Base-by-base conservation (phyloP, 2,329 filamentous ascomycete genomes). In the Thielaviopsis ethacetica region DNA sequence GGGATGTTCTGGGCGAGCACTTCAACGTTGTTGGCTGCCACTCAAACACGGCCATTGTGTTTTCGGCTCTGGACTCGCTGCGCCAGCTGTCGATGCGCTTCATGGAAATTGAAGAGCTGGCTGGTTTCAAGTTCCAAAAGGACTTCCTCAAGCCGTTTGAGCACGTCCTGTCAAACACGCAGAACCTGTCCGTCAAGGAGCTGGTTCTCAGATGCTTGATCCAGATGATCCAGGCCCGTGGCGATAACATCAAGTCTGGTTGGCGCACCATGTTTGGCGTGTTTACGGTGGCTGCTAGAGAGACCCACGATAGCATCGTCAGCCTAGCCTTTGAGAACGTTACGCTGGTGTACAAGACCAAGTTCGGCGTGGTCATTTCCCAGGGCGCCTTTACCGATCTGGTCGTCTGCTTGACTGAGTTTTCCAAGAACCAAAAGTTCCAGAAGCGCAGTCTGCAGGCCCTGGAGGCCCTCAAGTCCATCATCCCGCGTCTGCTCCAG, bases 221-320 rank as follows among this genome's bases (percentile, higher is more conserved):
- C 59, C 94, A 99, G 71, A 98, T 99, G 94, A 95, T 98, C 54
- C 93, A 98, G 72, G 91, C 91, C 34, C 81, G 88, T 60, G 94
- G 94, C 5, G 87, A 96, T 71, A 97, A 97, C 65, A 98, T 99
- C 67, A 85, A 91, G 57, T 96, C 91, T 47, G 93, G 93, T 5
- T 99, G 93, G 93, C 86, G 93, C 68, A 97, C 94, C 21, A 98
- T 99, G 91, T 97, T 99, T 71, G 93, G 91, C 3, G 91, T 96
- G 30, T 98, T 98, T 68, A 96, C 91, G 1, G 90, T 97, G 44
- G 93, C 94, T 27, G 93, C 94, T 19, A 80, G 86, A 62, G 94
- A 97, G 68, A 88, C 87, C 17, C 91, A 95, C 68, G 93, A 98
- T 74, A 85, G 84, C 63, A 96, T 99, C 64, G 93, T 98, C 62